These are phyloP conservation scores for Persicaria tinctoria DNA, from an alignment of 148 eudicot species.

Conservation along the genomic window DNA sequence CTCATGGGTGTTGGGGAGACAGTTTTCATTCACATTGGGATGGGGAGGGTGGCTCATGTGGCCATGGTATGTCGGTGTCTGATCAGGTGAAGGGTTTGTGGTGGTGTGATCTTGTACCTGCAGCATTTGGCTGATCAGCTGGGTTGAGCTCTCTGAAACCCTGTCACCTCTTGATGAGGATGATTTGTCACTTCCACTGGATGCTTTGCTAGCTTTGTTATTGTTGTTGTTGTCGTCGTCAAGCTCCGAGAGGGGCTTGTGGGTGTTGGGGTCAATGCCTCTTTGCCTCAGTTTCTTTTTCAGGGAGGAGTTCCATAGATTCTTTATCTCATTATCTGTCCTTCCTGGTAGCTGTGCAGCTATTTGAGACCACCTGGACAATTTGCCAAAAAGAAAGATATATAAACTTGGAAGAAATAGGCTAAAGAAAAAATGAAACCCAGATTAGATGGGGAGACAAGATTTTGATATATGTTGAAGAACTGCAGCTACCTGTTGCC, in stretches of 20 bases:
- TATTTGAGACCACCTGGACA: constrained; percentile 83
- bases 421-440: background rate
- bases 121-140: too few relatives aligned
- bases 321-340: constrained; percentile 92
- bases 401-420: background rate
- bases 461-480: too few relatives aligned
- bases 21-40: too few relatives aligned
- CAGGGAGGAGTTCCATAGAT: constrained; percentile 83
- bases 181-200: constrained; percentile 1
- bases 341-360: constrained; percentile 88
- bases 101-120: too few relatives aligned
- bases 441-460: background rate
- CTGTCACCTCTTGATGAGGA: background rate
- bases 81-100: too few relatives aligned
- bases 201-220: background rate
- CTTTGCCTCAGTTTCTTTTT: constrained; percentile 84
- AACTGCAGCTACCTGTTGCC: constrained; percentile 57
- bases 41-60: too few relatives aligned
- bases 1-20: constrained; percentile 19
- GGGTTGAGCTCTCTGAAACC: background rate
- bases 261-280: constrained; percentile 90
- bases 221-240: constrained; percentile 39
- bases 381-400: background rate
- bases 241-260: constrained; percentile 60
- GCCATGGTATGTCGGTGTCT: too few relatives aligned